Evolutionary conservation across 2,329 filamentous ascomycete species (phyloP), one percentile per base, ranked within the genome.

Genomic region (Penicillium sp.): DNA sequence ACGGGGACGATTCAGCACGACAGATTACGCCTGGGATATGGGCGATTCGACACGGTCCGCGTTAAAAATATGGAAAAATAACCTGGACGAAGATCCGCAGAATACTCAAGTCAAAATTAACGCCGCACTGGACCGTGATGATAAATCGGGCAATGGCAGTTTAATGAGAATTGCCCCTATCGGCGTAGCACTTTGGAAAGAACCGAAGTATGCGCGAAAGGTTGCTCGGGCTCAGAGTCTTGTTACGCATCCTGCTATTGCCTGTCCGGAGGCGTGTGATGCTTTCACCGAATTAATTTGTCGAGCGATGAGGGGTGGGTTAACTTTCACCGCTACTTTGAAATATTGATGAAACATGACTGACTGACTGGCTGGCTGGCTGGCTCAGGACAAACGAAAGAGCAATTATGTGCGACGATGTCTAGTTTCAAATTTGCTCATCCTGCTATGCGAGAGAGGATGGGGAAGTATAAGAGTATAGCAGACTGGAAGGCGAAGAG

Each of bases 81-180:
- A 34, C 10, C 49, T 43, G 2, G 21, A 44, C 1, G 26, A 44
- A 0, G 21, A 59, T 32, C 10, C 52, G 2, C 41, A 49, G 4
- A 10, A 39, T 7, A 58, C 55, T 1, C 66, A 67, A 51, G n/a
- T 13, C 7, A 50, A 46, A 6, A 55, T 67, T 23, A 55, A 55
- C 18, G 21, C 27, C 1, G 21, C 27, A 6, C 51, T 70, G 3
- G 52, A 58, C 9, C 12, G 27, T 3, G 57, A 68, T 18, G 45
- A 53, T 7, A 21, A 17, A 7, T 62, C 55, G 34, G 75, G 75
- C 0, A 77, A 77, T 46, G 75, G 75, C 10, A 72, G 69, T 43
- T 59, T 77, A 37, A 77, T 78, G 75, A 65, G 75, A 6, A 69
- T 74, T 23, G 60, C 71, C 0, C 73, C 75, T 0, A 59, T 76